phyloP scores from a whole-genome alignment of 202 grass and related monocot species.

The Carex sylvatica region DNA sequence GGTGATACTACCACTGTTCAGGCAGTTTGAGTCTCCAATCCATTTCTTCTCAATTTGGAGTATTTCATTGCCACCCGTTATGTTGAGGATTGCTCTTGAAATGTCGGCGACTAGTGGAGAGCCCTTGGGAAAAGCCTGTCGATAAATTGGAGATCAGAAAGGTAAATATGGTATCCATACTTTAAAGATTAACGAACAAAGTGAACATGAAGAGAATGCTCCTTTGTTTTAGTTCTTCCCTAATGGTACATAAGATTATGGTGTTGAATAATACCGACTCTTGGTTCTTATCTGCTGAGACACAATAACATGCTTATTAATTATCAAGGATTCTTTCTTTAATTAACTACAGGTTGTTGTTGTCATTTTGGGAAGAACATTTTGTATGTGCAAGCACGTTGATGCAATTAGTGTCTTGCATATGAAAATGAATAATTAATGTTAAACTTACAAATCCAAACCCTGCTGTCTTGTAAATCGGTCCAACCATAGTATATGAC shows the following conservation, averaged over 20 bases:
- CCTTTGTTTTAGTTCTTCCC: neutral
- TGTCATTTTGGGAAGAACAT: neutral
- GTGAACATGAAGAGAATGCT: neutral
- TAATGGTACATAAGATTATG: neutral
- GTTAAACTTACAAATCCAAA: conserved; percentile 52
- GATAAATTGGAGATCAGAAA: neutral
- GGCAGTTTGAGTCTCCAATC: conserved; percentile 40
- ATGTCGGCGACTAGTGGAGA: conserved; percentile 40
- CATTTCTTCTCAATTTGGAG: conserved; percentile 42
- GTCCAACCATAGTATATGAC: conserved; percentile 39
- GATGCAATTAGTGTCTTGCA: too few relatives aligned
- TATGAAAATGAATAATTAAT: too few relatives aligned
- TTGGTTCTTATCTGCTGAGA: neutral
- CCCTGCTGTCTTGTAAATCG: conserved; percentile 50
- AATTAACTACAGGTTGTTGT: neutral
- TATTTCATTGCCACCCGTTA: conserved; percentile 40
- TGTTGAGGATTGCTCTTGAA: conserved; percentile 54
- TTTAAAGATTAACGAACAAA: neutral
- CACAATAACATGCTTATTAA: neutral
- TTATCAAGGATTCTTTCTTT: neutral
- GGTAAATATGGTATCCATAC: neutral
- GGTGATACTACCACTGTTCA: conserved; percentile 22
- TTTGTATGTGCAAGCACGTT: neutral
- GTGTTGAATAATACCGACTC: neutral
- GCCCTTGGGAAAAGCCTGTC: conserved; percentile 46